Percentiles rank a stretch among this genome's conserved stretches.
phyloP scores from a whole-genome alignment of 768 basidiomycete genomes.

The Termitomyces eurrhizus region DNA sequence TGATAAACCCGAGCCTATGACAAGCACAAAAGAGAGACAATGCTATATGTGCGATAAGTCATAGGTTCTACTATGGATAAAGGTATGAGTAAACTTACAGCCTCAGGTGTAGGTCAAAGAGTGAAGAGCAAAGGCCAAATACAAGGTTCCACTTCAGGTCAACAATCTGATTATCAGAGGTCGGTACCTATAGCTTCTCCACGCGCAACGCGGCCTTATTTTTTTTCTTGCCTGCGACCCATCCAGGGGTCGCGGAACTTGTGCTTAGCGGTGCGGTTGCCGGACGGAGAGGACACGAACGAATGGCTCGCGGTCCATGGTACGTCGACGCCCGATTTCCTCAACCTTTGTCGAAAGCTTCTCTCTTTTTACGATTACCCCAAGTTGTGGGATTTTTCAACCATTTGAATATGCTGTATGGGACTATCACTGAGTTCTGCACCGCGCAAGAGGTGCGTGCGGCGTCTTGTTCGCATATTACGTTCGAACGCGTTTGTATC shows the following conservation, averaged over 20 bases:
- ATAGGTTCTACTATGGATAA: too few relatives aligned
- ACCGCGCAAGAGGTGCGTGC: conserved; percentile 77
- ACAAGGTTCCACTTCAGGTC: too few relatives aligned
- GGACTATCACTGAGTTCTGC: conserved; percentile 97
- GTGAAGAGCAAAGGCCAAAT: too few relatives aligned
- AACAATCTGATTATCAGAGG: conserved; percentile 23
- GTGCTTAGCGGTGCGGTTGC: conserved; percentile 85
- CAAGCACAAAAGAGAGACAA: too few relatives aligned
- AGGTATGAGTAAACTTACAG: too few relatives aligned
- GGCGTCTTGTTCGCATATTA: conserved; percentile 14
- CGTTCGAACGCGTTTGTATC: too few relatives aligned
- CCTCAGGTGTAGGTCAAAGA: too few relatives aligned
- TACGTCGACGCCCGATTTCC: conserved; percentile 29
- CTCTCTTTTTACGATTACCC: too few relatives aligned
- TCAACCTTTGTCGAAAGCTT: too few relatives aligned
- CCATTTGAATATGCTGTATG: conserved; percentile 98
- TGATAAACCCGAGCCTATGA: too few relatives aligned
- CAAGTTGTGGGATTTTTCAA: conserved; percentile 99
- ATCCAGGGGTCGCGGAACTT: conserved; percentile 92
- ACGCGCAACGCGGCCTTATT: neutral
- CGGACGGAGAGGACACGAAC: conserved; percentile 94
- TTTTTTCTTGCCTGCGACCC: neutral
- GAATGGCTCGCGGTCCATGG: conserved; percentile 99
- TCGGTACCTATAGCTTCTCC: conserved; percentile 39
- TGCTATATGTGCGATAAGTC: too few relatives aligned